Percentiles rank a stretch among this genome's conserved stretches.
These are phyloP conservation scores for Boechera divaricarpa DNA, from an alignment of 345 rosid species.

Conservation along the genomic window DNA sequence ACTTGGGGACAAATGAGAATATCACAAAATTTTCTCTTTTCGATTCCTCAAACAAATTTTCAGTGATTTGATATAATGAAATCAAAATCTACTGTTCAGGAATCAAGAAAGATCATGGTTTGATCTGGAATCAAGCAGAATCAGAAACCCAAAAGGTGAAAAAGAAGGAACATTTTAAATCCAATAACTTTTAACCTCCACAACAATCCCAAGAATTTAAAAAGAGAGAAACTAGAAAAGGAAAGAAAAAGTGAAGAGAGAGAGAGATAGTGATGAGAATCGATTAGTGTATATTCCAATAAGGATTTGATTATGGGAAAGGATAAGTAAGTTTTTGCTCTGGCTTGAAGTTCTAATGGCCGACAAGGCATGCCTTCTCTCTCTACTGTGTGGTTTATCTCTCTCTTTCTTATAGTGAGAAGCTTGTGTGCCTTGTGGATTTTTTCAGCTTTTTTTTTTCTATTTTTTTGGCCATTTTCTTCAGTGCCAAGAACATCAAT, in stretches of 20 bases:
- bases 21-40: conserved; percentile 16
- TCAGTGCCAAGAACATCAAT: conserved; percentile 48
- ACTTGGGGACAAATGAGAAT: conserved; percentile 15
- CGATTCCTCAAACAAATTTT: conserved; percentile 34
- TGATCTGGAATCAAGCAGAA: conserved; percentile 44
- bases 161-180: conserved; percentile 35
- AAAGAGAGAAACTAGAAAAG: conserved; percentile 24
- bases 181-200: conserved; percentile 36
- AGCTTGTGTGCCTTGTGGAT: conserved; percentile 37
- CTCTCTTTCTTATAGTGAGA: conserved; percentile 31
- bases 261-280: conserved; percentile 38
- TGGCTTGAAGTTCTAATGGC: conserved; percentile 44
- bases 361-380: conserved; percentile 54
- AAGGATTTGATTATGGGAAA: conserved; percentile 43
- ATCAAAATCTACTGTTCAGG: conserved; percentile 4
- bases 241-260: background rate
- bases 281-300: conserved; percentile 48
- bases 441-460: background rate
- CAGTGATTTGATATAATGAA: conserved; percentile 12
- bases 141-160: conserved; percentile 40
- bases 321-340: conserved; percentile 38
- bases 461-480: conserved; percentile 41
- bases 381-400: conserved; percentile 44
- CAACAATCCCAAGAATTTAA: conserved; percentile 44
- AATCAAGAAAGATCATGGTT: conserved; percentile 29